Percentiles rank a stretch among this genome's conserved stretches.
phyloP scores from a whole-genome alignment of 139 green algal genomes.

The Pseudopediastrum boryanum region DNA sequence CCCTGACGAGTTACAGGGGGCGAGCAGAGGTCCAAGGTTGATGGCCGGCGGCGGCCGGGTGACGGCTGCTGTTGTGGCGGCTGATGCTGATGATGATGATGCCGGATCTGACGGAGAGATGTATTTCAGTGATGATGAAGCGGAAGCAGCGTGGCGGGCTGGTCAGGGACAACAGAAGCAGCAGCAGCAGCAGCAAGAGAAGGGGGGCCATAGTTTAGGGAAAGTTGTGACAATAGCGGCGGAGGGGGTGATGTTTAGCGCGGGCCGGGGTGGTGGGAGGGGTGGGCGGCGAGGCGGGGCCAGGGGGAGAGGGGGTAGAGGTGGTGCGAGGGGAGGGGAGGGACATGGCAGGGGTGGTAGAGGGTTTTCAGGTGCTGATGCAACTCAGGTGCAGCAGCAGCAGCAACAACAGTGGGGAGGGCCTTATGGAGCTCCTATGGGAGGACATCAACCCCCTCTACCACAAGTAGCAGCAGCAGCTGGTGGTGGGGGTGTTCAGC shows the following conservation, averaged over 20 bases:
- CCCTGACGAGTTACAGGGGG: too few species aligned
- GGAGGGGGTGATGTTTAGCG: not conserved
- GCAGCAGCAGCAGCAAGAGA: not conserved
- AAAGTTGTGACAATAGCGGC: too few species aligned
- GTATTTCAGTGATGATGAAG: conserved; percentile 64
- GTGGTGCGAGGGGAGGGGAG: not conserved
- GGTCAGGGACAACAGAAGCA: conserved; percentile 14
- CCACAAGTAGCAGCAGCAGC: too few species aligned
- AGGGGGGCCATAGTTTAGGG: not conserved
- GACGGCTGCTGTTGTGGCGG: not conserved
- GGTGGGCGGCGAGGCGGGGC: not conserved
- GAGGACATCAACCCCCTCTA: too few species aligned
- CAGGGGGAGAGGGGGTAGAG: not conserved
- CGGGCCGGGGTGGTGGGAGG: not conserved
- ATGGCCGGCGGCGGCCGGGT: not conserved
- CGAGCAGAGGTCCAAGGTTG: not conserved
- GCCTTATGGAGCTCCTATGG: too few species aligned
- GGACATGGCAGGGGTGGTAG: not conserved
- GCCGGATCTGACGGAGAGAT: conserved; percentile 46
- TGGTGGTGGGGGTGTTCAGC: too few species aligned
- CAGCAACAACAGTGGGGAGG: too few species aligned
- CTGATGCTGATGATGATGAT: conserved; percentile 13
- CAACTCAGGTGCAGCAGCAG: conserved; percentile 1
- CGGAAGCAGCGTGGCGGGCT: conserved; percentile 49
- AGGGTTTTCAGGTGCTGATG: not conserved